Evolutionary conservation across 1,284 basidiomycete species (phyloP).

Genomic region (Boletus mariae): DNA sequence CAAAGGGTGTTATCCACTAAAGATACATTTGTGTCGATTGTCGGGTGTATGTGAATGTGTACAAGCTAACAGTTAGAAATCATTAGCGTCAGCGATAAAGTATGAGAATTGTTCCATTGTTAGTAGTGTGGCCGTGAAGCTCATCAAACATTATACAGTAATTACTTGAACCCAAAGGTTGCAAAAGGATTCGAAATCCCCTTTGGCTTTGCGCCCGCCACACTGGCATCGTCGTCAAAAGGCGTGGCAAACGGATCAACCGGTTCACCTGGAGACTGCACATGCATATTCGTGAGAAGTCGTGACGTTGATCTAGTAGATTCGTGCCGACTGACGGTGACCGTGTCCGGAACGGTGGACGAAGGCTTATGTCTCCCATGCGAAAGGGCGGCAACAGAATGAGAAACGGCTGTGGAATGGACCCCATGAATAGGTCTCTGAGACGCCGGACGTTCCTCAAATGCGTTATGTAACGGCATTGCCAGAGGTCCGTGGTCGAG

Average conservation of each 20-base stretch:
- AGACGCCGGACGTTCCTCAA: conserved; percentile 29
- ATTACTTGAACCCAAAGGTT: conserved; percentile 25
- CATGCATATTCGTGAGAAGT: conserved; percentile 45
- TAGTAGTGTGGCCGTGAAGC: not conserved
- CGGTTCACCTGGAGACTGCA: conserved; percentile 34
- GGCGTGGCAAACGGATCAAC: conserved; percentile 69
- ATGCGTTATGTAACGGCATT: conserved; percentile 56
- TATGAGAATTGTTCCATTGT: conserved; percentile 9
- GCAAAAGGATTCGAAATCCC: conserved; percentile 30
- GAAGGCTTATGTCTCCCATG: conserved; percentile 24
- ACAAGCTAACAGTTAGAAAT: conserved; percentile 8
- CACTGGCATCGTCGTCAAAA: conserved; percentile 65
- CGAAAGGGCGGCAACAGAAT: not conserved
- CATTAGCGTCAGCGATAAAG: conserved; percentile 10
- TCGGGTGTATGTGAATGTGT: conserved; percentile 3
- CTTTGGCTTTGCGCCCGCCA: conserved; percentile 23
- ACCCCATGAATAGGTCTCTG: conserved; percentile 21
- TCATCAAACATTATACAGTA: not conserved
- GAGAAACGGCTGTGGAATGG: conserved; percentile 15
- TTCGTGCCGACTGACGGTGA: conserved; percentile 21
- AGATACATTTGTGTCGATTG: conserved; percentile 22
- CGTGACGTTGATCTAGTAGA: conserved; percentile 42
- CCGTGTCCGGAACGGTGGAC: no score
- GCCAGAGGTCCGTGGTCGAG: conserved; percentile 34
- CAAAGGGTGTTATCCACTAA: conserved; percentile 13